These are phyloP conservation scores for Aspergillus amoenus DNA, from an alignment of 2,329 filamentous ascomycete species.

Conservation along the genomic window DNA sequence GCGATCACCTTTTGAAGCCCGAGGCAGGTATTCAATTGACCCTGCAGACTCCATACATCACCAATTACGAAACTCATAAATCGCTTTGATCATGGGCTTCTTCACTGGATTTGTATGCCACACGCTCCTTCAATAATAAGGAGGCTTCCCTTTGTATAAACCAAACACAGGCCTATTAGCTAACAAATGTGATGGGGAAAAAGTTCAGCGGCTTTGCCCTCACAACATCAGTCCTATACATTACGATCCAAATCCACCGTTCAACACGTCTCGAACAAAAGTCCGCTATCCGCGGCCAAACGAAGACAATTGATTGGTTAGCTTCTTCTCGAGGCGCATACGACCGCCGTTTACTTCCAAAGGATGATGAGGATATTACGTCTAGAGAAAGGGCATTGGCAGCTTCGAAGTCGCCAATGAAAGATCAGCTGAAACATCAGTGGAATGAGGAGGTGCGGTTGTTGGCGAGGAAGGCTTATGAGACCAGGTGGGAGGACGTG, in stretches of 20 bases:
- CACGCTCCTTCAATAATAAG: not conserved
- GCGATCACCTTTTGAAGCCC: not conserved
- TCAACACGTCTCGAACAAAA: conserved; percentile 59
- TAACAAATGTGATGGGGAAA: conserved; percentile 3
- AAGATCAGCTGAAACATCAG: conserved; percentile 70
- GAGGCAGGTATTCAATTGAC: not conserved
- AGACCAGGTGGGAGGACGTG: conserved; percentile 63
- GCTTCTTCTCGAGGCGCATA: conserved; percentile 36
- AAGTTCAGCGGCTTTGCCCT: conserved; percentile 72
- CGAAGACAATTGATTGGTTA: conserved; percentile 42
- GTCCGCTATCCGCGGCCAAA: conserved; percentile 45
- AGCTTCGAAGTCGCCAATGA: conserved; percentile 45
- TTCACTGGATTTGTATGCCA: conserved; percentile 63
- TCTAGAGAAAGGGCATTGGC: not conserved
- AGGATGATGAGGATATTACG: conserved; percentile 4
- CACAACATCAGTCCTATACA: conserved; percentile 70
- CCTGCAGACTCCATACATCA: not conserved
- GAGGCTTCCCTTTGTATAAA: not conserved
- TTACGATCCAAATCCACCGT: conserved; percentile 69
- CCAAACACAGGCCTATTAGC: not conserved
- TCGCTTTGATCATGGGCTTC: conserved; percentile 18
- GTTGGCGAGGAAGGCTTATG: conserved; percentile 65
- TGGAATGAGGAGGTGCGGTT: conserved; percentile 75
- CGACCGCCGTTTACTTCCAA: conserved; percentile 29
- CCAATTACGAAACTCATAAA: not conserved